Percentiles rank a stretch among this genome's conserved stretches.
phyloP scores from a whole-genome alignment of 352 stramenopile genomes.

The Phytophthora pisi region DNA sequence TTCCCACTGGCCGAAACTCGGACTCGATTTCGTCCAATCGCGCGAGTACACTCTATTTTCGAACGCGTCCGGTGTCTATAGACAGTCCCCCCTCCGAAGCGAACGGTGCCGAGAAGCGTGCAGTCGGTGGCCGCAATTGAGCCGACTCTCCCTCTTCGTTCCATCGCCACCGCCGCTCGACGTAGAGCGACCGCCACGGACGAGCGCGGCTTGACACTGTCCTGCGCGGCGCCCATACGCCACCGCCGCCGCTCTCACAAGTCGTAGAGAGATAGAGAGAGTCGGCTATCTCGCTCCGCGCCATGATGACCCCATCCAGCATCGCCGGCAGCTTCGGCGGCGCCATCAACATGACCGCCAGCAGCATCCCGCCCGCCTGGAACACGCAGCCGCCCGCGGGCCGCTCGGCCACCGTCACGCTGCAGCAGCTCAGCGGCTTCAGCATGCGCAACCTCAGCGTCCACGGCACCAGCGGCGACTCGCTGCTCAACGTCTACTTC shows the following conservation, averaged over 20 bases:
- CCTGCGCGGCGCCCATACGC: constrained; percentile 1
- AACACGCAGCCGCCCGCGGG: constrained; percentile 23
- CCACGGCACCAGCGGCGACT: constrained; percentile 43
- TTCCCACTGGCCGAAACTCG: constrained; percentile 7
- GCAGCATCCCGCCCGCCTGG: constrained; percentile 33
- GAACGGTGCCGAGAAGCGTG: background rate
- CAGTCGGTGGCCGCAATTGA: constrained; percentile 21
- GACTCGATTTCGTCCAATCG: constrained; percentile 27
- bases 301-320: constrained; percentile 49
- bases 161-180: constrained; percentile 8
- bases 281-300: background rate
- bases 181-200: background rate
- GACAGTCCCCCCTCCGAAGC: background rate
- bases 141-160: constrained; percentile 3
- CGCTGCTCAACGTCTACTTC: constrained; percentile 78
- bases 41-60: constrained; percentile 7
- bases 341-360: constrained; percentile 40
- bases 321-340: constrained; percentile 47
- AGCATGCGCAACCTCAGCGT: constrained; percentile 82
- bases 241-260: constrained; percentile 1
- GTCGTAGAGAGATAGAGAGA: background rate
- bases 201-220: constrained; percentile 6
- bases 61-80: constrained; percentile 12
- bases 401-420: constrained; percentile 49
- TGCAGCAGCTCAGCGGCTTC: constrained; percentile 80